phyloP scores from a whole-genome alignment of 2,329 filamentous ascomycete species.

The Pseudogymnoascus sp. region DNA sequence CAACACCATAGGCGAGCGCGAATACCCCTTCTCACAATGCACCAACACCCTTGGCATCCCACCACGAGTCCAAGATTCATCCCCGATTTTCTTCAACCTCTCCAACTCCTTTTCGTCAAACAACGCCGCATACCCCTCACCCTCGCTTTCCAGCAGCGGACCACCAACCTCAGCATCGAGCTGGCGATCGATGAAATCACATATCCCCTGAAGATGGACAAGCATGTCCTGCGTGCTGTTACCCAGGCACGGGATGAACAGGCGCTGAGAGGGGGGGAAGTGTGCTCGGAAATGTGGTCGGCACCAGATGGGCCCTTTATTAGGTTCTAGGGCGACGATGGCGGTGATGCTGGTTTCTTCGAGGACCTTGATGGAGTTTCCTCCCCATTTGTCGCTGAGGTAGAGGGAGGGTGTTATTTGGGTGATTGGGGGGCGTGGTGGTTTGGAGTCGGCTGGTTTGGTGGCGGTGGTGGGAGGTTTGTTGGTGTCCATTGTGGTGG shows the following conservation, averaged over 20 bases:
- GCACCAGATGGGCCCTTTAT: too few species aligned
- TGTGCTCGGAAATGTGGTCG: too few species aligned
- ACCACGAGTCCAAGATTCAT: not conserved
- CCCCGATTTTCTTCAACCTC: not conserved
- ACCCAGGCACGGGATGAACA: slow-evolving; percentile 15
- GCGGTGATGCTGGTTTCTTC: not conserved
- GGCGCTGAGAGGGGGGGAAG: not conserved
- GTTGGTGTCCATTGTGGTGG: not conserved
- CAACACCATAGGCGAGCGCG: not conserved
- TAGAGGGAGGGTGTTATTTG: not conserved
- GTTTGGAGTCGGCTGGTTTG: not conserved
- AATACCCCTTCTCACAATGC: slow-evolving; percentile 20
- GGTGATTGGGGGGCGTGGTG: not conserved
- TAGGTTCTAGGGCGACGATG: not conserved
- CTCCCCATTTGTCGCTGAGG: not conserved
- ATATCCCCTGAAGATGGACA: slow-evolving; percentile 10
- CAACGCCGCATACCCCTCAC: not conserved
- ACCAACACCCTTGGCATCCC: slow-evolving; percentile 20
- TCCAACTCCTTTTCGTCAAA: not conserved
- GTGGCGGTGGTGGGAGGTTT: not conserved
- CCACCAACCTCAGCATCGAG: not conserved
- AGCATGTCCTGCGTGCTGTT: slow-evolving; percentile 13
- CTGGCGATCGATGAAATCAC: slow-evolving; percentile 19
- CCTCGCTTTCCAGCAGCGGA: not conserved
- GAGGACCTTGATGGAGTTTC: not conserved